Conservation (phyloP, 2,329 filamentous ascomycete genomes). For the Calonectria multiphialidica region DNA sequence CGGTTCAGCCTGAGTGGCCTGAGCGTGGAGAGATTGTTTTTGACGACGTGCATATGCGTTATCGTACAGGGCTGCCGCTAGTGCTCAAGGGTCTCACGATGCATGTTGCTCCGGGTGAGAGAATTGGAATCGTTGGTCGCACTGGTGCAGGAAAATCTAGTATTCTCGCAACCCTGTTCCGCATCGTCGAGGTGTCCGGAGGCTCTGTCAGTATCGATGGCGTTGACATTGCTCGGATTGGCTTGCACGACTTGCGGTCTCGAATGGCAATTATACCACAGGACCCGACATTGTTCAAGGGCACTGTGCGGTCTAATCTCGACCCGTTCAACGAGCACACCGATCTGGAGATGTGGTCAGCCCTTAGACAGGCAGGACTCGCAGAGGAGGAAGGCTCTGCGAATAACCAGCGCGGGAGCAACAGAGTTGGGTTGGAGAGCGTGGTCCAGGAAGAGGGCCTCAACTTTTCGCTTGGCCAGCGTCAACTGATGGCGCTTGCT, state of each 20-base stretch:
- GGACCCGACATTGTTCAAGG: conserved; percentile 86
- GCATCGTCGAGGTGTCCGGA: conserved; percentile 74
- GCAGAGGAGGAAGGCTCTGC: conserved; percentile 35
- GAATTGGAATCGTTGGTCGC: conserved; percentile 84
- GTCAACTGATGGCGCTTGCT: conserved; percentile 94
- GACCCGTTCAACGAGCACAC: conserved; percentile 84
- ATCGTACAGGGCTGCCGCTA: conserved; percentile 77
- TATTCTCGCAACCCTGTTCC: conserved; percentile 86
- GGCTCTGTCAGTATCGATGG: conserved; percentile 75
- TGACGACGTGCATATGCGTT: conserved; percentile 82
- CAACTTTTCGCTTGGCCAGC: conserved; percentile 94
- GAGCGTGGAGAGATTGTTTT: conserved; percentile 86
- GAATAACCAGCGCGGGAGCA: conserved; percentile 63
- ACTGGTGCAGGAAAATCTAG: conserved; percentile 87
- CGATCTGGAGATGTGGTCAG: conserved; percentile 82
- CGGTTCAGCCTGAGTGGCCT: conserved; percentile 84
- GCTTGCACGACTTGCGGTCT: conserved; percentile 80
- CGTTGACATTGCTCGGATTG: conserved; percentile 77
- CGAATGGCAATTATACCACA: conserved; percentile 87
- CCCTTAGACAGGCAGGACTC: conserved; percentile 81
- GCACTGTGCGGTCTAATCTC: conserved; percentile 82
- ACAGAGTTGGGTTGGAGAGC: conserved; percentile 83
- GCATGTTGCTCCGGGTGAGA: conserved; percentile 80
- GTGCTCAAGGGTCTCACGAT: conserved; percentile 79
- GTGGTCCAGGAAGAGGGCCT: conserved; percentile 92